These are phyloP conservation scores for Hyphopichia fennica DNA, from an alignment of 1,139 yeast species.

Conservation along the genomic window DNA sequence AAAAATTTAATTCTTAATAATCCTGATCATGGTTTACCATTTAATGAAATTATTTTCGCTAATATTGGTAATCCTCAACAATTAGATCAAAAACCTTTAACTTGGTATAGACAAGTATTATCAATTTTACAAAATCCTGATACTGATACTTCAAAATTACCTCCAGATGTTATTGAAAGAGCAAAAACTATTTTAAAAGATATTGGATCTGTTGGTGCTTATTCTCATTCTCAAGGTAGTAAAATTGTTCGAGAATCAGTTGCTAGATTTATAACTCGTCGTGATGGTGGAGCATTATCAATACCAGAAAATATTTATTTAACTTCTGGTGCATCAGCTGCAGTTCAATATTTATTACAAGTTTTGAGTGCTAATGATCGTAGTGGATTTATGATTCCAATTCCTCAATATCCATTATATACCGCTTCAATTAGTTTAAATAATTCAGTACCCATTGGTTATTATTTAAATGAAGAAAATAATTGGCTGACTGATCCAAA, in stretches of 20 bases:
- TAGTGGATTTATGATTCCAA: constrained; percentile 89
- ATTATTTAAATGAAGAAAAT: constrained; percentile 74
- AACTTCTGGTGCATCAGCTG: constrained; percentile 93
- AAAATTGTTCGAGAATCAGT: constrained; percentile 68
- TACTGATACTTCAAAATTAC: constrained; percentile 36
- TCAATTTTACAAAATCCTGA: constrained; percentile 84
- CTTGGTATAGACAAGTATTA: constrained; percentile 92
- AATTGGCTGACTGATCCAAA: constrained; percentile 82
- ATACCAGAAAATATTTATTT: constrained; percentile 73
- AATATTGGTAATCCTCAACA: constrained; percentile 98
- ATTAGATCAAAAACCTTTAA: constrained; percentile 86
- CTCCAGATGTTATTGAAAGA: constrained; percentile 70
- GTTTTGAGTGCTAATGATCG: constrained; percentile 64
- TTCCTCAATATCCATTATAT: constrained; percentile 96
- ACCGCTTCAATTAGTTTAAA: constrained; percentile 88
- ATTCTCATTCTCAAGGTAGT: constrained; percentile 90
- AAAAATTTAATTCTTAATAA: constrained; percentile 48
- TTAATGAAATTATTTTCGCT: constrained; percentile 74
- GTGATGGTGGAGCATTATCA: constrained; percentile 53
- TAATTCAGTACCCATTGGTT: constrained; percentile 82
- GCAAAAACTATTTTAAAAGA: constrained; percentile 60
- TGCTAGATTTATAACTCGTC: constrained; percentile 70
- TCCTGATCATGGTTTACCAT: constrained; percentile 69
- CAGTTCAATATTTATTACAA: constrained; percentile 74
- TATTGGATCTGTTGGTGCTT: constrained; percentile 88